Evolutionary conservation across 208 protist genomes (phyloP), one percentile per base, ranked within the genome.

Genomic region (Herpetomonas muscarum): DNA sequence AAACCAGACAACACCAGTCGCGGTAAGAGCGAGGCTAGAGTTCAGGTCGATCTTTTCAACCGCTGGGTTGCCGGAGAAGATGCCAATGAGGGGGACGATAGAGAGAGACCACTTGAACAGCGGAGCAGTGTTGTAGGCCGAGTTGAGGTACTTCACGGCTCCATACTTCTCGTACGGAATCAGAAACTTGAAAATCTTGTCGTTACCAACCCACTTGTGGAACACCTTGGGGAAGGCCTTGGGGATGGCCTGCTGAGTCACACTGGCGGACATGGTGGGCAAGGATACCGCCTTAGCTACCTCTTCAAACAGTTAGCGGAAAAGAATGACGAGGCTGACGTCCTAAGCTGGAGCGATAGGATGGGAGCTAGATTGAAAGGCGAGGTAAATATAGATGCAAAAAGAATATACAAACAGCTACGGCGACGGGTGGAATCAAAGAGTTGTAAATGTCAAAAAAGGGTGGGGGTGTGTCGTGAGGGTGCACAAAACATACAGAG

Each of bases 41-140:
- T 95, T 92, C 32, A 92, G 55, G 64, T 95, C 88, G 46, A 95
- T 72, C 78, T 90, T 91, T 46, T 95, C 88, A 22, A 86, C 85
- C 10, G 85, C 80, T 5, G 81, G 82, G 61, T 81, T 80, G 36
- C 85, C 85, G 2, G 73, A 55, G 41, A 95, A 75, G 59, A 95
- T 92, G 26, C 83, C 80, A 62, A 79, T 88, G n/a, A 95, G 61
- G 15, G 88, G 88, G 10, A 95, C 85, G 50, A 88, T 85, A 25
- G 81, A 90, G 29, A 95, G 77, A 1, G 81, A 85, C 88, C 85
- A 92, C 81, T 95, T 95, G 65, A 92, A 88, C 4, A 86, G 64
- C 5, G 88, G 88, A 2, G 88, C 85, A 12, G 57, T 55, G 66
- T 95, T 95, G 61, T 92, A 95, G 21, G 79, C 87, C 5, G 83